These are phyloP conservation scores for Coemansia sp. DNA, from an alignment of 192 early-diverging fungal species.

Conservation along the genomic window DNA sequence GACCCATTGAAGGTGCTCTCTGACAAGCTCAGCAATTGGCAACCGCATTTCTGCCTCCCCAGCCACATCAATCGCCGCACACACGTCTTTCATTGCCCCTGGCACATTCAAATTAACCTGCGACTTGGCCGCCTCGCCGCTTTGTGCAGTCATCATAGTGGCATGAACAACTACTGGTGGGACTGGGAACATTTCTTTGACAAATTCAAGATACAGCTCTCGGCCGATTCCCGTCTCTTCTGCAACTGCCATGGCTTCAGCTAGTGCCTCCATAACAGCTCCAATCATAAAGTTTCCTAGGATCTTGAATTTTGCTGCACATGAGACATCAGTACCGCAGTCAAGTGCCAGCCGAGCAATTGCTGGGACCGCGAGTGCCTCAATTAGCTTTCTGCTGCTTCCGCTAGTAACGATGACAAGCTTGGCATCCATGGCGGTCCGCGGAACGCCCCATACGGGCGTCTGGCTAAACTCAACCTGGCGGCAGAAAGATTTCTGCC, in stretches of 20 bases:
- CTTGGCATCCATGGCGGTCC: slow-evolving; percentile 48
- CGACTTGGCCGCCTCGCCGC: slow-evolving; percentile 31
- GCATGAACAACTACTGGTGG: slow-evolving; percentile 53
- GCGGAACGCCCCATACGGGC: slow-evolving; percentile 59
- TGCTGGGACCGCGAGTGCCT: slow-evolving; percentile 26
- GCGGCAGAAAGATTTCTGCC: neutral
- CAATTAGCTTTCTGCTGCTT: neutral
- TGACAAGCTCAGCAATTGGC: slow-evolving; percentile 31
- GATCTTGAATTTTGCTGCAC: slow-evolving; percentile 59
- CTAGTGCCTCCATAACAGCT: slow-evolving; percentile 57
- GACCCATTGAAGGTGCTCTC: slow-evolving; percentile 39
- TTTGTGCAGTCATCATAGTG: slow-evolving; percentile 22
- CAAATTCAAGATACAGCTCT: slow-evolving; percentile 53
- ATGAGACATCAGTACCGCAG: slow-evolving; percentile 45
- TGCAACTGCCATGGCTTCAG: slow-evolving; percentile 62
- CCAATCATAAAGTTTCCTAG: slow-evolving; percentile 67
- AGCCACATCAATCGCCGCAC: slow-evolving; percentile 42
- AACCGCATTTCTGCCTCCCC: slow-evolving; percentile 21
- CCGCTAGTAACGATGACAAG: slow-evolving; percentile 59
- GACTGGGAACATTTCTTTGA: slow-evolving; percentile 53
- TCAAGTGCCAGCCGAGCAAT: slow-evolving; percentile 54
- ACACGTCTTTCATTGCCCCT: slow-evolving; percentile 41
- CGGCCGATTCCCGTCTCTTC: slow-evolving; percentile 54
- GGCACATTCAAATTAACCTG: slow-evolving; percentile 36
- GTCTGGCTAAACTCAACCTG: slow-evolving; percentile 46